phyloP scores from a whole-genome alignment of 345 rosid species.

The Fremontodendron californicum region DNA sequence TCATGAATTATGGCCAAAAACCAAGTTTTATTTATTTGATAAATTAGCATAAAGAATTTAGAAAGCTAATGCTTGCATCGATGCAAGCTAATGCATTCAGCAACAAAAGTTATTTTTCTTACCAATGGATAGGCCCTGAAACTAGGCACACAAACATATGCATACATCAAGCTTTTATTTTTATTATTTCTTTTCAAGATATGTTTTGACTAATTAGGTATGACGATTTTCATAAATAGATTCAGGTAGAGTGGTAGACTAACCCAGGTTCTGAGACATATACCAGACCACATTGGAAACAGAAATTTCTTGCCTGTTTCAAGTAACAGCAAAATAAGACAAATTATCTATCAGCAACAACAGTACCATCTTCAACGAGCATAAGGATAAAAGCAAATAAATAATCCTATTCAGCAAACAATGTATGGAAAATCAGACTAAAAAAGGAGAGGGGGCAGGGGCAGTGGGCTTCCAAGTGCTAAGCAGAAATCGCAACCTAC shows the following conservation, averaged over 20 bases:
- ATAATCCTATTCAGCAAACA: background rate
- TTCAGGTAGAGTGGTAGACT: slow-evolving; percentile 28
- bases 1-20: background rate
- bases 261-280: slow-evolving; percentile 95
- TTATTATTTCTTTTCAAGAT: background rate
- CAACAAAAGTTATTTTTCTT: background rate
- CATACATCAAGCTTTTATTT: background rate
- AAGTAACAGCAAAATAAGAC: slow-evolving; percentile 19
- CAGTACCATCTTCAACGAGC: slow-evolving; percentile 3
- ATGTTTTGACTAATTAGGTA: background rate
- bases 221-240: slow-evolving; percentile 6
- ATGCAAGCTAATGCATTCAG: background rate
- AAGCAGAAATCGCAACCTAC: slow-evolving; percentile 31
- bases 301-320: slow-evolving; percentile 88
- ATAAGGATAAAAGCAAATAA: slow-evolving; percentile 1
- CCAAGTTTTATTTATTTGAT: background rate
- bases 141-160: background rate
- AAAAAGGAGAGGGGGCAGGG: background rate
- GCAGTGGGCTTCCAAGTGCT: background rate
- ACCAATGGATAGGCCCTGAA: background rate
- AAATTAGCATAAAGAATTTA: slow-evolving; percentile 5
- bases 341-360: slow-evolving; percentile 14
- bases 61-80: background rate
- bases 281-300: slow-evolving; percentile 83
- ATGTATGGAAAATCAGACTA: background rate